These are phyloP conservation scores for Coelastrella sp. DNA, from an alignment of 139 green algal genomes.

Conservation along the genomic window DNA sequence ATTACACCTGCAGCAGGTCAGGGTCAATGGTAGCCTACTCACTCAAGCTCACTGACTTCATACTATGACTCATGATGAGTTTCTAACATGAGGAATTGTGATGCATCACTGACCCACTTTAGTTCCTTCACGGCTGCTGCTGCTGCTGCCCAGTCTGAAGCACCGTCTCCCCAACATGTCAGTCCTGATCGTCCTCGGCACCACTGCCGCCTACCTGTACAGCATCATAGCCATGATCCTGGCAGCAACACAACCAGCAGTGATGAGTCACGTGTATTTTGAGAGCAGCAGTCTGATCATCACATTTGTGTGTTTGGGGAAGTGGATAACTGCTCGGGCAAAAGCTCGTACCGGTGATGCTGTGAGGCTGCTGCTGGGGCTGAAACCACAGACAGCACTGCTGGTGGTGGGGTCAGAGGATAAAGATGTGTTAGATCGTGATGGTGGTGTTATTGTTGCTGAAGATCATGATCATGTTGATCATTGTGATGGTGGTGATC, in stretches of 20 bases:
- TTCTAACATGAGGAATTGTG: too few relatives aligned
- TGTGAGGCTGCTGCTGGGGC: slow-evolving; percentile 80
- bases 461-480: too few relatives aligned
- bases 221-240: slow-evolving; percentile 66
- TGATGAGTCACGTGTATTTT: slow-evolving; percentile 74
- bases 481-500: too few relatives aligned
- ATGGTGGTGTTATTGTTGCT: not conserved
- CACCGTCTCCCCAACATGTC: slow-evolving; percentile 73
- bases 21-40: too few relatives aligned
- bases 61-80: too few relatives aligned
- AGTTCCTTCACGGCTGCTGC: slow-evolving; percentile 53
- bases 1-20: too few relatives aligned
- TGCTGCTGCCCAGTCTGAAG: slow-evolving; percentile 48
- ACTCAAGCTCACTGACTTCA: too few relatives aligned
- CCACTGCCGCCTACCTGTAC: slow-evolving; percentile 92
- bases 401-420: slow-evolving; percentile 64
- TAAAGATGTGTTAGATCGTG: not conserved
- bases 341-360: slow-evolving; percentile 71
- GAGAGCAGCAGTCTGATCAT: slow-evolving; percentile 95
- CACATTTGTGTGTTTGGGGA: slow-evolving; percentile 83
- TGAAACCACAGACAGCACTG: slow-evolving; percentile 81
- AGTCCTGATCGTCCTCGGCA: slow-evolving; percentile 94
- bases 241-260: slow-evolving; percentile 2
- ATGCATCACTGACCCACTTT: too few relatives aligned
- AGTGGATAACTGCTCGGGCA: slow-evolving; percentile 49